These are phyloP conservation scores for Juglanconis juglandina DNA, from an alignment of 2,329 filamentous ascomycete species.

Conservation along the genomic window DNA sequence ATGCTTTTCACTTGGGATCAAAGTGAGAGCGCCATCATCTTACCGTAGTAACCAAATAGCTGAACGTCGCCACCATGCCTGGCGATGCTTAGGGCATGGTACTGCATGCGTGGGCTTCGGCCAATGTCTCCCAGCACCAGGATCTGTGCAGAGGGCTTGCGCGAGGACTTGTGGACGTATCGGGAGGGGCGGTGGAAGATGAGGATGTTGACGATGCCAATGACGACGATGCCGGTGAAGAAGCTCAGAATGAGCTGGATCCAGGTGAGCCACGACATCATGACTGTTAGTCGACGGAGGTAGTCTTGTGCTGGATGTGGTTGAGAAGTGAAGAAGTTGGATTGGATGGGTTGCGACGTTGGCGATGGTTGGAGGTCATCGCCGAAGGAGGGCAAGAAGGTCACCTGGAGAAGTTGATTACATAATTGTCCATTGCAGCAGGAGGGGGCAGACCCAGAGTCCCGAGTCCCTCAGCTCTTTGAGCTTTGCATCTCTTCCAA, in stretches of 20 bases:
- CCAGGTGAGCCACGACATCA: background rate
- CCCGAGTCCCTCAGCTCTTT: background rate
- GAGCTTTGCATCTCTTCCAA: background rate
- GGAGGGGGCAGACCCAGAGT: background rate
- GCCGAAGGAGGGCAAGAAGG: background rate
- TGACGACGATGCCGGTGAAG: background rate
- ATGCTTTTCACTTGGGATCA: background rate
- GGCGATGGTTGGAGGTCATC: background rate
- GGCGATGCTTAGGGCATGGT: constrained; percentile 90
- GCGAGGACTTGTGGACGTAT: constrained; percentile 21
- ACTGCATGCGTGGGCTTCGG: constrained; percentile 95
- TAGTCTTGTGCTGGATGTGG: background rate
- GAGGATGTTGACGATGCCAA: constrained; percentile 19
- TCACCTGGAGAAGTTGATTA: background rate
- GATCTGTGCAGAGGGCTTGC: constrained; percentile 59
- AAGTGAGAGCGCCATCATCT: constrained; percentile 9
- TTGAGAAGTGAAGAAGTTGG: background rate
- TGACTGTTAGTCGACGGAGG: background rate
- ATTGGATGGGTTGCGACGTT: background rate
- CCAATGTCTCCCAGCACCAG: constrained; percentile 94
- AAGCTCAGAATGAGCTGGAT: background rate
- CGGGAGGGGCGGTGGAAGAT: constrained; percentile 30
- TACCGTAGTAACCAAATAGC: constrained; percentile 84
- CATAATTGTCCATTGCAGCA: background rate
- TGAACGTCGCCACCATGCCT: constrained; percentile 77